These are phyloP conservation scores for Chlorencoelia australis DNA, from an alignment of 2,329 filamentous ascomycete species.

Conservation along the genomic window DNA sequence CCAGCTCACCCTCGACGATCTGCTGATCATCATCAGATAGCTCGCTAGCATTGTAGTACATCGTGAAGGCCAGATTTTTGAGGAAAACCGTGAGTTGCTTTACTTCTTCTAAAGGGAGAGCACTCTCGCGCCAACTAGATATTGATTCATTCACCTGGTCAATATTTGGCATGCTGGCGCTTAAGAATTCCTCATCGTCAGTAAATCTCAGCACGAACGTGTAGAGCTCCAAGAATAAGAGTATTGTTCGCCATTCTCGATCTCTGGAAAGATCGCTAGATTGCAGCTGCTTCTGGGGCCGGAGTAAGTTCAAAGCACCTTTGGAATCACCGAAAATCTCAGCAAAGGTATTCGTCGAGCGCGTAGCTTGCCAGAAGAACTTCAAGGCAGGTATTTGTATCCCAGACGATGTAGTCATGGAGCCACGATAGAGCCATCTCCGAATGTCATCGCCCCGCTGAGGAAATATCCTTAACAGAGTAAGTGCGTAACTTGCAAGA, in stretches of 20 bases:
- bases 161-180: constrained; percentile 37
- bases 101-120: constrained; percentile 61
- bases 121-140: constrained; percentile 48
- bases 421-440: constrained; percentile 81
- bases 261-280: constrained; percentile 17
- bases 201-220: constrained; percentile 86
- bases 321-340: constrained; percentile 46
- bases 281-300: constrained; percentile 14
- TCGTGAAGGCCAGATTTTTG: constrained; percentile 80
- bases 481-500: constrained; percentile 78
- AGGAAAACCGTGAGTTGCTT: constrained; percentile 70
- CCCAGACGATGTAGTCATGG: constrained; percentile 24
- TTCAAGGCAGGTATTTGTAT: constrained; percentile 55
- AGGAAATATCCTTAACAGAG: constrained; percentile 77
- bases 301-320: constrained; percentile 43
- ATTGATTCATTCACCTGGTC: constrained; percentile 31
- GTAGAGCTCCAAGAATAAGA: constrained; percentile 90
- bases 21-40: constrained; percentile 35
- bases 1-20: constrained; percentile 32
- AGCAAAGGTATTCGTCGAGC: constrained; percentile 45
- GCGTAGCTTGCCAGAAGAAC: constrained; percentile 72
- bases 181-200: constrained; percentile 93
- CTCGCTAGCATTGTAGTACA: constrained; percentile 75
- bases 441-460: constrained; percentile 75
- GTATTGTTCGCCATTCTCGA: constrained; percentile 73